Percentiles rank a stretch among this genome's conserved stretches.
Evolutionary conservation across 257 asterid species (phyloP).

Genomic region (Gentiana dahurica): DNA sequence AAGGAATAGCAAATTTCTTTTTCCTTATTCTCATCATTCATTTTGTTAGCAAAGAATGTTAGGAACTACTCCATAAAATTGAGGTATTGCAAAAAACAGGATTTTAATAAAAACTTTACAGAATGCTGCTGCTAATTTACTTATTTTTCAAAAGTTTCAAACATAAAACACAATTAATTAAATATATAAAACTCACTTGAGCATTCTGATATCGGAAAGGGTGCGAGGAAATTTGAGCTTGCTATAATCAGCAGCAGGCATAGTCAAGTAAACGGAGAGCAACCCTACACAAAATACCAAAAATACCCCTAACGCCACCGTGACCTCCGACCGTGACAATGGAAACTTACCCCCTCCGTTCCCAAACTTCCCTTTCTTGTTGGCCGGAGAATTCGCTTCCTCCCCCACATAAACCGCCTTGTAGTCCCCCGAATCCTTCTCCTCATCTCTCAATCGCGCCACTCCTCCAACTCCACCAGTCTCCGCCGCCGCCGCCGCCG

Average conservation of each 20-base stretch:
- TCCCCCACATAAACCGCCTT: background rate
- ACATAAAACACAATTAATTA: conserved; percentile 3
- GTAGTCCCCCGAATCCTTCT: conserved; percentile 21
- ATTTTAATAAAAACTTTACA: too few relatives aligned
- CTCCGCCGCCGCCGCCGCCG: conserved; percentile 35
- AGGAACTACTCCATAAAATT: too few relatives aligned
- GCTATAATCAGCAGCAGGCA: conserved; percentile 73
- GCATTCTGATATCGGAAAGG: conserved; percentile 71
- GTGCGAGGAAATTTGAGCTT: conserved; percentile 76
- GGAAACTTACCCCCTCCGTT: conserved; percentile 35
- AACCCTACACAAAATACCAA: conserved; percentile 43
- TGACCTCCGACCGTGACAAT: conserved; percentile 62
- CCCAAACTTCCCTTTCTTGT: conserved; percentile 38
- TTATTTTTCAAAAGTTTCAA: background rate
- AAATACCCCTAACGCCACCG: conserved; percentile 61
- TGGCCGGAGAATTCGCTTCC: conserved; percentile 42
- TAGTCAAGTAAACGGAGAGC: conserved; percentile 59
- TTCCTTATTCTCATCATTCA: too few relatives aligned
- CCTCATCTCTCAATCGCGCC: conserved; percentile 40
- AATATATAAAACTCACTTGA: conserved; percentile 35
- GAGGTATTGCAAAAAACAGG: too few relatives aligned
- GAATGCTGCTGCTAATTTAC: too few relatives aligned
- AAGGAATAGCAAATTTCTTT: too few relatives aligned
- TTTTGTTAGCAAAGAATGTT: too few relatives aligned
- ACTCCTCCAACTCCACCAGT: conserved; percentile 19